Evolutionary conservation across 1,284 basidiomycete genomes (phyloP), one percentile per base, ranked within the genome.

Genomic region (Boletus smithii): DNA sequence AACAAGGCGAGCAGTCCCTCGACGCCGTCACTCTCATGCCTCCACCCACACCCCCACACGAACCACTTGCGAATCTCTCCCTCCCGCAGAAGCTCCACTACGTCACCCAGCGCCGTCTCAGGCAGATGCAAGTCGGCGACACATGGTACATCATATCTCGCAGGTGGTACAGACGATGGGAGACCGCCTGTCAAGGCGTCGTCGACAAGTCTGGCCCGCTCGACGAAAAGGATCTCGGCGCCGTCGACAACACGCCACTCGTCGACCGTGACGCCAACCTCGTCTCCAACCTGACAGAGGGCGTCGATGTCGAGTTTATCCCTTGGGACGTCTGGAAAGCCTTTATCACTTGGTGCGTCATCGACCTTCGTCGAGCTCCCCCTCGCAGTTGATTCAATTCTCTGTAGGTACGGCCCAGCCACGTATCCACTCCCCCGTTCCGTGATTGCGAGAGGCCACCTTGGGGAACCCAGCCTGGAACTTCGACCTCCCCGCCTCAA

Each of bases 81-180:
- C 69, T 71, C 0, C 53, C 60, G 3, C 70, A 80, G 44, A 86
- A 79, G 61, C 53, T 81, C 14, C 50, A 69, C 11, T 65, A 72
- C 44, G 76, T 90, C 55, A 64, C 76, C 20, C 62, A 67, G 5
- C 71, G 74, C 9, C 75, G 75, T 57, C 60, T 60, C 27, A 61
- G 62, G 33, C 69, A 72, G 18, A 80, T 92, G 74, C 64, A 72
- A 27, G 65, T 73, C 14, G 88, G 85, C 32, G 79, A 91, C 45
- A 82, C 74, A 3, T 95, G 91, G 90, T 91, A 82, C 67, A 69
- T 95, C 42, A 72, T 94, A 26, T 76, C 83, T 24, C 67, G 76
- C 39, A 57, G 61, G 11, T 95, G 92, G 92, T 88, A 78, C 69
- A 77, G 76, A 42, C 77, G 80, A 11, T 94, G 88, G 85, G 71